phyloP scores from a whole-genome alignment of 1,284 basidiomycete genomes.

The Cutaneotrichosporon sp. region DNA sequence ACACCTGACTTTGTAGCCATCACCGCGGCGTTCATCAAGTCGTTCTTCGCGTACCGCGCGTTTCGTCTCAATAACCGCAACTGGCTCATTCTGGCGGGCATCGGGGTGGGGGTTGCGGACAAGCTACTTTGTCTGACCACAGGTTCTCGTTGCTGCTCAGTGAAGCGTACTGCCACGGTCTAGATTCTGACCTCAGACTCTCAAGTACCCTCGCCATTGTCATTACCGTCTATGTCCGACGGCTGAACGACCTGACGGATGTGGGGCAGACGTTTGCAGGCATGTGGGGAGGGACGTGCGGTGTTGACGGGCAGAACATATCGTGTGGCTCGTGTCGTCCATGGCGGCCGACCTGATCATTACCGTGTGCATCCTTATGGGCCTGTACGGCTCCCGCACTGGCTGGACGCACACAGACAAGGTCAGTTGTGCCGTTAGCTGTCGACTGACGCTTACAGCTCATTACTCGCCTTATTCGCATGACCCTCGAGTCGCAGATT shows the following conservation, averaged over 20 bases:
- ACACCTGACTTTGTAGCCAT: neutral
- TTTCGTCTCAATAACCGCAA: constrained; percentile 27
- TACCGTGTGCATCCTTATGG: constrained; percentile 25
- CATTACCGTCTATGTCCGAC: too few relatives aligned
- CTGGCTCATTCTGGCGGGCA: constrained; percentile 19
- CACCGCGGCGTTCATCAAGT: constrained; percentile 16
- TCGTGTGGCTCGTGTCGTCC: neutral
- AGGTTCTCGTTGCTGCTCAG: neutral
- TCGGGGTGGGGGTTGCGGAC: constrained; percentile 11
- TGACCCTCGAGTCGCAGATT: constrained; percentile 36
- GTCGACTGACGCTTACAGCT: constrained; percentile 6
- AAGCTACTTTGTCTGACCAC: too few relatives aligned
- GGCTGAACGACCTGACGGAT: too few relatives aligned
- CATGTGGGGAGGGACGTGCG: too few relatives aligned
- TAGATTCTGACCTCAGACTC: neutral
- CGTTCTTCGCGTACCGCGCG: constrained; percentile 35
- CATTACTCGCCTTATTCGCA: constrained; percentile 25
- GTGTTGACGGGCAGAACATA: too few relatives aligned
- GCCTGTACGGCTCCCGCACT: constrained; percentile 27
- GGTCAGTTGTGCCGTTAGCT: constrained; percentile 2
- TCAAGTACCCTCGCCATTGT: neutral
- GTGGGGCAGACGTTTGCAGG: too few relatives aligned
- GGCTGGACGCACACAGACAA: constrained; percentile 34
- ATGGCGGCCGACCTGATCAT: constrained; percentile 31
- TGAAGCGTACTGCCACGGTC: neutral